phyloP scores from a whole-genome alignment of 2,329 filamentous ascomycete species.

The Sarocladium oryzae region DNA sequence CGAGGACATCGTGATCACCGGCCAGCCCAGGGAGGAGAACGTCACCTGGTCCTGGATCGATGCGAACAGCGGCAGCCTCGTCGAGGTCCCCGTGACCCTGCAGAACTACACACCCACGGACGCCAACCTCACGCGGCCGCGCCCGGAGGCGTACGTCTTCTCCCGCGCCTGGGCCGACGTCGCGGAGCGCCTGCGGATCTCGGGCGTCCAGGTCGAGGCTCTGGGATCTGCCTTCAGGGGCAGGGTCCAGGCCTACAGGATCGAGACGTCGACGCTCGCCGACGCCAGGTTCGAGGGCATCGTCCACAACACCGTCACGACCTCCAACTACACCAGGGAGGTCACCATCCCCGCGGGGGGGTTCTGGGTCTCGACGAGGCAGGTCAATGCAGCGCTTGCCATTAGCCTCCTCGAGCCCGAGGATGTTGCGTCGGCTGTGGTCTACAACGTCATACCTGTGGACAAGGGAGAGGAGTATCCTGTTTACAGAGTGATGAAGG shows the following conservation, averaged over 20 bases:
- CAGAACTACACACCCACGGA: conserved; percentile 20
- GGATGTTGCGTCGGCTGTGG: conserved; percentile 2
- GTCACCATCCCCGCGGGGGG: not conserved
- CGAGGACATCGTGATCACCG: conserved; percentile 23
- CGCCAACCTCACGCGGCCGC: conserved; percentile 22
- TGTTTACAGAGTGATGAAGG: conserved; percentile 1
- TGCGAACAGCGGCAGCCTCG: conserved; percentile 18
- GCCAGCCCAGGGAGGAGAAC: conserved; percentile 16
- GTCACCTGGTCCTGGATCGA: conserved; percentile 21
- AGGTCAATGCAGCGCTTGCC: not conserved
- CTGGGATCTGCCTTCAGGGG: conserved; percentile 18
- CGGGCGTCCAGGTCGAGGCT: conserved; percentile 19
- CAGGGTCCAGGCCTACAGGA: conserved; percentile 20
- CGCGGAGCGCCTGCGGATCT: conserved; percentile 18
- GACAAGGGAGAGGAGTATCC: not conserved
- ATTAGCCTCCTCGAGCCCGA: not conserved
- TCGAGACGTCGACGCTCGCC: conserved; percentile 15
- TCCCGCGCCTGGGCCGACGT: conserved; percentile 21
- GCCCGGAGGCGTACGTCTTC: conserved; percentile 23
- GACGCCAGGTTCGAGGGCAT: conserved; percentile 20
- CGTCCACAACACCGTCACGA: conserved; percentile 17
- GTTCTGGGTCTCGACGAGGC: not conserved
- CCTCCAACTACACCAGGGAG: conserved; percentile 7
- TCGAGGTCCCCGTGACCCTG: conserved; percentile 21
- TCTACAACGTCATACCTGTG: not conserved